Evolutionary conservation across 75 land plant genomes (phyloP), one percentile per base, ranked within the genome.

Genomic region (Azolla pinnata): DNA sequence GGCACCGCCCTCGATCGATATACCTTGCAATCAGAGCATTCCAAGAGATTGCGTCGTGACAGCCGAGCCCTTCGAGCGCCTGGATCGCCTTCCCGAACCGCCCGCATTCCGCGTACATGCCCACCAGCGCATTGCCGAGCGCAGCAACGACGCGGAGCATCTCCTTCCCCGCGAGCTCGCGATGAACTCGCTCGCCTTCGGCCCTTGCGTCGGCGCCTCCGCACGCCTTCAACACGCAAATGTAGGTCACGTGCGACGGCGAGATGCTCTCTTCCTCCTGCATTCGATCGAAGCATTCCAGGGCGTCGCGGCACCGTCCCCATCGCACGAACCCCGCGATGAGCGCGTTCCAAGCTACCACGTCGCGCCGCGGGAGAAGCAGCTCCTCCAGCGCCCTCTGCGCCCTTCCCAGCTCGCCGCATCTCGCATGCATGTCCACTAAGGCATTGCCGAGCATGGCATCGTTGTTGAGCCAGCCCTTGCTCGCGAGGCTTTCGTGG

Each of bases 41-140:
- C 75, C 75, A 72, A 29, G 47, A 24, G 19, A 60, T 35, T 1
- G 60, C 72, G 53, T 60, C 54, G 47, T 44, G 49, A 24, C 68
- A 19, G 3, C 24, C 33, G 12, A 72, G 61, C 38, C 24, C 44
- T 2, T 72, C 72, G 42, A 72, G 68, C 14, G 68, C 52, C 16
- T 19, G 35, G 34, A 35, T 1, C 29, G 75, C 75, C 40, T 44
- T 48, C 3, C 10, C 16, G 32, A 72, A 10, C 16, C 31, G 25
- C 33, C 73, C 73, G 38, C 73, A 68, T 31, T 71, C 61, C n/a
- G 53, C 35, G 54, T 72, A 72, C 44, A 63, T 57, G 32, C 56
- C 34, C 0, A 54, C 31, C 31, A 75, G 62, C 10, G 74, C 19
- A n/a, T n/a, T n/a, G n/a, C n/a, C n/a, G n/a, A n/a, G n/a, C 44